A percentile compares a stretch with the other conserved stretches of the same genome.
These are phyloP conservation scores for Cladophialophora chaetospira DNA, from an alignment of 2,329 filamentous ascomycete species.

Conservation along the genomic window DNA sequence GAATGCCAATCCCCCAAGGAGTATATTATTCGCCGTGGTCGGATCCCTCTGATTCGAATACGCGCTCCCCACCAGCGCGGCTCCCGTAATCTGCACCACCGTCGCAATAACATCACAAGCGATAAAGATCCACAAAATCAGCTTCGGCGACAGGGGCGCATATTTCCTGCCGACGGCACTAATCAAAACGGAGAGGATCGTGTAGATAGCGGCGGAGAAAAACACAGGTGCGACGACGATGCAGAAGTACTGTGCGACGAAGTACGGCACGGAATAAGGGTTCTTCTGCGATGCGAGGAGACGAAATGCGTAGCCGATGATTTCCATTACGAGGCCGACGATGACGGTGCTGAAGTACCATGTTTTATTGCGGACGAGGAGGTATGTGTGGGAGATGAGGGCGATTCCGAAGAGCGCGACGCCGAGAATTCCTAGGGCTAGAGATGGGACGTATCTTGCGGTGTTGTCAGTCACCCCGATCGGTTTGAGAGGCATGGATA, in stretches of 20 bases:
- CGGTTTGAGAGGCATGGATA: not conserved
- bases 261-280: conserved; percentile 58
- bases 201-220: conserved; percentile 59
- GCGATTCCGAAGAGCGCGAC: conserved; percentile 39
- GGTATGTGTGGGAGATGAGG: conserved; percentile 23
- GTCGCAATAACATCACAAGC: conserved; percentile 57
- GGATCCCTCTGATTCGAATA: conserved; percentile 54
- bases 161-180: conserved; percentile 47
- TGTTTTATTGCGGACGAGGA: conserved; percentile 26
- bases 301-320: conserved; percentile 55
- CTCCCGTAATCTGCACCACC: conserved; percentile 56
- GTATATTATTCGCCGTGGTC: conserved; percentile 56
- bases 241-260: conserved; percentile 63
- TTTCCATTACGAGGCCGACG: conserved; percentile 48
- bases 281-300: conserved; percentile 52
- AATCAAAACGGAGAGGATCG: conserved; percentile 56
- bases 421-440: conserved; percentile 51
- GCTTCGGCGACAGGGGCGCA: conserved; percentile 49
- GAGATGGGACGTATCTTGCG: conserved; percentile 47
- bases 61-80: conserved; percentile 55
- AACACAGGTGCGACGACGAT: conserved; percentile 63
- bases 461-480: not conserved
- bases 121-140: conserved; percentile 58
- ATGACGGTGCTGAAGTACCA: conserved; percentile 45
- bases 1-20: conserved; percentile 58